Evolutionary conservation across 2,329 filamentous ascomycete species (phyloP), one percentile per base, ranked within the genome.

Genomic region (Plenodomus lindquistii): DNA sequence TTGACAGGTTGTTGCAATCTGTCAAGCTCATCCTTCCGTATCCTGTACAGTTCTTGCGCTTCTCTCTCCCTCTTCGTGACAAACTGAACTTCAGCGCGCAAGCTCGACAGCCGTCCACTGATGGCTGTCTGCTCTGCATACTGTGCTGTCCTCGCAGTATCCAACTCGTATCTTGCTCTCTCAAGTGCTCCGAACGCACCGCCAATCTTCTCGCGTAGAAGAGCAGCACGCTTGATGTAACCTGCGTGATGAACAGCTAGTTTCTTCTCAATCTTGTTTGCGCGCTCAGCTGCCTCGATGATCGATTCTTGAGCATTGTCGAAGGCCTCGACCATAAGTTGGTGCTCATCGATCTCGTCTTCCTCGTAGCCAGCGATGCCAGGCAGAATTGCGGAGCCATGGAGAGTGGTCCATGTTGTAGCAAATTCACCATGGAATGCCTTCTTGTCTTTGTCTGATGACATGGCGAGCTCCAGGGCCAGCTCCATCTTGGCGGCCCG

Each of bases 241-340:
- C 94, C 94, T 19, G 92, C 92, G 2, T 96, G 84, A 63, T 94
- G 87, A 44, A 96, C 79, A 0, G 81, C 80, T n/a, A 99, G 82
- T 74, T 94, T 97, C 82, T 96, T 96, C 74, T 97, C 92, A 1
- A 96, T 78, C 73, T 93, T 95, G 67, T 91, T 90, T 44, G 89
- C 89, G 48, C 86, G 82, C 60, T 93, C 86, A 2, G 92, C 94
- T 0, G 85, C 85, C 2, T 81, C 77, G 60, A 89, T 81, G 54
- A 96, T 88, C 7, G 82, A 79, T 39, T 89, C 83, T 72, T 94
- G 88, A 1, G 91, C 82, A 38, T 80, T 81, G 54, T 94, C 85
- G 57, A 96, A 94, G 2, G 89, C 85, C 59, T 84, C 77, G 24
- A 81, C 80, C 77, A 93, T 84, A 21, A 84, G 80, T 58, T 81